Conservation (phyloP, 2,329 filamentous ascomycete genomes). For the Byssothecium circinans region DNA sequence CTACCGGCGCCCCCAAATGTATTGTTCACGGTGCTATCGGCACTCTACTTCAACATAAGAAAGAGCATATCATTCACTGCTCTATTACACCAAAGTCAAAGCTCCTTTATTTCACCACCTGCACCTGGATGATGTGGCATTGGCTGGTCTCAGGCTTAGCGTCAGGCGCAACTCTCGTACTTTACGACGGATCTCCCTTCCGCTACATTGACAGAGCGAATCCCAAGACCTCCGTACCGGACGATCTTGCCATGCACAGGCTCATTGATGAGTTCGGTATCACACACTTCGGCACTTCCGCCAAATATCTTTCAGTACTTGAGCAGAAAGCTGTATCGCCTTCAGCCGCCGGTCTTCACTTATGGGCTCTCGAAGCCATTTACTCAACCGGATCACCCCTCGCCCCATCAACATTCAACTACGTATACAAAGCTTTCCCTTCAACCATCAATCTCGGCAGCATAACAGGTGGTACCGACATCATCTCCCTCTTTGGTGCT, state of each 20-base stretch:
- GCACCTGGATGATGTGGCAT: conserved; percentile 99
- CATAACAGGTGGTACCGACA: conserved; percentile 95
- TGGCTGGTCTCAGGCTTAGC: conserved; percentile 89
- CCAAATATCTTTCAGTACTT: conserved; percentile 87
- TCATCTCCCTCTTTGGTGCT: conserved; percentile 90
- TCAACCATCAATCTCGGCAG: conserved; percentile 80
- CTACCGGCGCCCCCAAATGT: conserved; percentile 83
- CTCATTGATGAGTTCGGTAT: conserved; percentile 80
- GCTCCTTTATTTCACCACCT: conserved; percentile 92
- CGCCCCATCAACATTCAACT: conserved; percentile 88
- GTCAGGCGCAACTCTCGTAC: conserved; percentile 76
- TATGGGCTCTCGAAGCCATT: conserved; percentile 70
- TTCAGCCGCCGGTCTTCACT: conserved; percentile 52
- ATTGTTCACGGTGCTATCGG: conserved; percentile 92
- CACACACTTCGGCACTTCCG: conserved; percentile 92
- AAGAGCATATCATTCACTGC: conserved; percentile 87
- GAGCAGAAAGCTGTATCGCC: conserved; percentile 67
- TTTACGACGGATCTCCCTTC: conserved; percentile 95
- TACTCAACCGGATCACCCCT: conserved; percentile 94
- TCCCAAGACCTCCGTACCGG: conserved; percentile 59
- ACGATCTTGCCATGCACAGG: conserved; percentile 77
- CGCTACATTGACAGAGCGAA: conserved; percentile 43
- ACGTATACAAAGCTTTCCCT: conserved; percentile 84
- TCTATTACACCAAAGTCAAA: conserved; percentile 72
- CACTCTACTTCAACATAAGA: conserved; percentile 94